These are phyloP conservation scores for Magnaporthales sp. DNA, from an alignment of 2,329 filamentous ascomycete species.

Conservation along the genomic window DNA sequence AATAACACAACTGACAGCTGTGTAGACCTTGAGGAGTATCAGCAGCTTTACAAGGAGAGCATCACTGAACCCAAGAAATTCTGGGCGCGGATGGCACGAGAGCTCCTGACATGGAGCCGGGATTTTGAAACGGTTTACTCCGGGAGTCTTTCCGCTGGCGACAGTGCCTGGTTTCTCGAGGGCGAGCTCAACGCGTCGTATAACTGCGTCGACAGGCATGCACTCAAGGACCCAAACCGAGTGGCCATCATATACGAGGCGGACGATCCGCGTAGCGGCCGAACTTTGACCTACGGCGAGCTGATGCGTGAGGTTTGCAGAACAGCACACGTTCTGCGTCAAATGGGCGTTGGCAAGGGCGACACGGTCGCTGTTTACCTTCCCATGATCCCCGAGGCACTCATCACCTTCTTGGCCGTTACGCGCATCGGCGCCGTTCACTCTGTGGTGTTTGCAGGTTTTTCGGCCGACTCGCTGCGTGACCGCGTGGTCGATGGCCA, in stretches of 20 bases:
- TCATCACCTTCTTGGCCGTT: slow-evolving; percentile 87
- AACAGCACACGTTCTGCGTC: slow-evolving; percentile 79
- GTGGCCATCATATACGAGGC: slow-evolving; percentile 98
- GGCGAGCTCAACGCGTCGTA: slow-evolving; percentile 90
- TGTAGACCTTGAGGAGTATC: slow-evolving; percentile 57
- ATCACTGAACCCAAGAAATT: slow-evolving; percentile 85
- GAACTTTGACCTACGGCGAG: slow-evolving; percentile 86
- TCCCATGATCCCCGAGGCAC: slow-evolving; percentile 95
- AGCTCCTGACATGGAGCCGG: slow-evolving; percentile 80
- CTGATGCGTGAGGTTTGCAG: slow-evolving; percentile 86
- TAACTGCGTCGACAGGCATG: slow-evolving; percentile 96
- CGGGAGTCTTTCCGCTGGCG: slow-evolving; percentile 69
- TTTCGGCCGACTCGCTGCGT: slow-evolving; percentile 90
- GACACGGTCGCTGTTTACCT: slow-evolving; percentile 96
- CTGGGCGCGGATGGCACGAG: slow-evolving; percentile 79
- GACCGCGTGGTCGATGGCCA: slow-evolving; percentile 89
- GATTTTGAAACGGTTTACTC: slow-evolving; percentile 86
- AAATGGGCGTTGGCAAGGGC: slow-evolving; percentile 94
- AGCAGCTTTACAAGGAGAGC: slow-evolving; percentile 68
- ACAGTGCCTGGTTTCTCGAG: slow-evolving; percentile 91
- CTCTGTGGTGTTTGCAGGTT: slow-evolving; percentile 96
- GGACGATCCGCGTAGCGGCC: slow-evolving; percentile 80
- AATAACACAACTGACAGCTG: background rate
- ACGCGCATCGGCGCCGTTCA: slow-evolving; percentile 89
- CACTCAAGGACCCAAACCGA: slow-evolving; percentile 87